Base-by-base conservation (phyloP, 805 yeast genomes). In the Alloascoidea africana region DNA sequence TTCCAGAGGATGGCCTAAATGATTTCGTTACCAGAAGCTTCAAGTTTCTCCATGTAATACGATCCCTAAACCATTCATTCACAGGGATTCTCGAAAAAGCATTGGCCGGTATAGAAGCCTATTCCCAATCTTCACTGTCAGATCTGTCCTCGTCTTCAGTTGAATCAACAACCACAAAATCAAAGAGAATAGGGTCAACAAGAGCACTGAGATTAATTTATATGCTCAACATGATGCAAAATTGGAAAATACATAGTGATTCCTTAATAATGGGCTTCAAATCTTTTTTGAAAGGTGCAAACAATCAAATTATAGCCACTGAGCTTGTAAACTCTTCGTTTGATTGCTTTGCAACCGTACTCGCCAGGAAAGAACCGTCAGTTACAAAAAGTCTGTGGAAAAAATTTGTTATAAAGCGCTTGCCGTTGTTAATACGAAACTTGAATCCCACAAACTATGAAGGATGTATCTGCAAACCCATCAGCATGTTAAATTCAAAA, bases 241-340 rank as follows among this genome's bases (percentile, higher is more conserved):
- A 53, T n/a, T 63, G 65, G 65, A 47, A 48, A 13, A 45, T 56
- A 0, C 49, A 50, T 18, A 46, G 48, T 17, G 27, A 50, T 2
- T 53, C 51, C 16, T 60, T 61, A 38, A 38, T 62, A 8, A 19
- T 47, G 0, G 42, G 55, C 0, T 62, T 63, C 19, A 55, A 55
- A 5, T 47, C 54, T 14, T 49, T 55, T n/a, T 49, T 60, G 2
- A 55, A 54, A 18, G 51, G 50, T 17, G 54, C 50, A 23, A 46
- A 52, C n/a, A 23, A 23, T 23, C 32, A 39, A 17, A 44, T 49
- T 2, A 36, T 55, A 4, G 16, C 62, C 51, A 45, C 60, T 46
- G 60, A 68, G 54, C 39, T 69, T 45, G 41, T 68, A 39, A 49
- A 66, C 43, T 41, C 68, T 41, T 54, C 68, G 36, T 58, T 71